Conservation (phyloP, 371 early-diverging fungal species). For the Actinomucor elegans region DNA sequence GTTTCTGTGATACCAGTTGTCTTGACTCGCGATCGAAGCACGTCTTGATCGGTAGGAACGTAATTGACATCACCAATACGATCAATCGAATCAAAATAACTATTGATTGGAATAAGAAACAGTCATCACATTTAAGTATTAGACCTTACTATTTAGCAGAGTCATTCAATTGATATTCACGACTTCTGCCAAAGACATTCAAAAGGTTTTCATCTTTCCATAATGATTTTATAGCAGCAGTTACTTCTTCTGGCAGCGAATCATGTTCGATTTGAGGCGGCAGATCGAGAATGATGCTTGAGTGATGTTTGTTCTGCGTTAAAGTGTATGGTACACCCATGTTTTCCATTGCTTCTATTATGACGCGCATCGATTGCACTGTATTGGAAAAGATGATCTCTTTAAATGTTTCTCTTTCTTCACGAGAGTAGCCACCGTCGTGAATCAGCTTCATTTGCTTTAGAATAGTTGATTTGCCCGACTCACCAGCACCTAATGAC, state of each 20-base stretch:
- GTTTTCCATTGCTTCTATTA: conserved; percentile 84
- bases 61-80: conserved; percentile 75
- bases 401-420: conserved; percentile 84
- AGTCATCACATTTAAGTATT: background rate
- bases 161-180: conserved; percentile 87
- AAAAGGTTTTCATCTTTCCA: conserved; percentile 81
- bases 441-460: conserved; percentile 97
- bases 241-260: conserved; percentile 55
- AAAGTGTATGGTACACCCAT: conserved; percentile 66
- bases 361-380: conserved; percentile 86
- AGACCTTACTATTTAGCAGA: conserved; percentile 77
- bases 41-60: conserved; percentile 88
- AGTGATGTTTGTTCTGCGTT: conserved; percentile 54
- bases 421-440: conserved; percentile 82
- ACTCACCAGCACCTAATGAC: conserved; percentile 49
- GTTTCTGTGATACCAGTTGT: conserved; percentile 90
- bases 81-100: conserved; percentile 86
- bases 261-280: conserved; percentile 74
- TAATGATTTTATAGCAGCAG: conserved; percentile 65
- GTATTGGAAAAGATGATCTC: conserved; percentile 89
- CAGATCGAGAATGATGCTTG: conserved; percentile 46
- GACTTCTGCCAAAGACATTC: conserved; percentile 65
- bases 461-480: conserved; percentile 94
- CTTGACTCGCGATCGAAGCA: conserved; percentile 79
- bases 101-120: conserved; percentile 2